Evolutionary conservation across 2,329 filamentous ascomycete genomes (phyloP).

Genomic region (Cladosporium colombiae): DNA sequence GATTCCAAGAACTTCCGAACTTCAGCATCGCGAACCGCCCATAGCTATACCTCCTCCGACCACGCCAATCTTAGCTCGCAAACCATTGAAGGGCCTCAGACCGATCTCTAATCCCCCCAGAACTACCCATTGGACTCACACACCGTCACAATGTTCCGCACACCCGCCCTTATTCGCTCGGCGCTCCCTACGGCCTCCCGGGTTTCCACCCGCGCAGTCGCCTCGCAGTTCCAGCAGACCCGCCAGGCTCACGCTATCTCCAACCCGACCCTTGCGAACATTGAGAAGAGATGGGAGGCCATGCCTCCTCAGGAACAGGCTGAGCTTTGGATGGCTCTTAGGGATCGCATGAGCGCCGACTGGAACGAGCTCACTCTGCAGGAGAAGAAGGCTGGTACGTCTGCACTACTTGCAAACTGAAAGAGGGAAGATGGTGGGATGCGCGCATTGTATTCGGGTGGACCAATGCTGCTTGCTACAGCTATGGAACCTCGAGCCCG

Average conservation of each 20-base stretch:
- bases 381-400: constrained; percentile 90
- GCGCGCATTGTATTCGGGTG: background rate
- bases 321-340: constrained; percentile 96
- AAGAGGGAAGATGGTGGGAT: background rate
- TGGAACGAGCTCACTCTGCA: constrained; percentile 93
- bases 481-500: background rate
- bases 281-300: constrained; percentile 98
- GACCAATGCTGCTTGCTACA: constrained; percentile 11
- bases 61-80: constrained; percentile 10
- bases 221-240: constrained; percentile 18
- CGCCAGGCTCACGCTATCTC: constrained; percentile 87
- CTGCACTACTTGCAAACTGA: background rate
- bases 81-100: constrained; percentile 18
- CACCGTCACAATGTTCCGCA: constrained; percentile 19
- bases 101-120: constrained; percentile 13
- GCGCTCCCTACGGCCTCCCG: constrained; percentile 20
- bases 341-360: constrained; percentile 98
- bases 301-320: constrained; percentile 99
- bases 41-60: constrained; percentile 13
- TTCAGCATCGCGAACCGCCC: background rate
- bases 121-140: constrained; percentile 14
- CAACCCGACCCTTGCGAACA: constrained; percentile 95
- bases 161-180: constrained; percentile 20
- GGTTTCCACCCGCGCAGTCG: constrained; percentile 33
- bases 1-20: background rate